phyloP scores from a whole-genome alignment of 2,329 filamentous ascomycete genomes.

The Knufia petricola region DNA sequence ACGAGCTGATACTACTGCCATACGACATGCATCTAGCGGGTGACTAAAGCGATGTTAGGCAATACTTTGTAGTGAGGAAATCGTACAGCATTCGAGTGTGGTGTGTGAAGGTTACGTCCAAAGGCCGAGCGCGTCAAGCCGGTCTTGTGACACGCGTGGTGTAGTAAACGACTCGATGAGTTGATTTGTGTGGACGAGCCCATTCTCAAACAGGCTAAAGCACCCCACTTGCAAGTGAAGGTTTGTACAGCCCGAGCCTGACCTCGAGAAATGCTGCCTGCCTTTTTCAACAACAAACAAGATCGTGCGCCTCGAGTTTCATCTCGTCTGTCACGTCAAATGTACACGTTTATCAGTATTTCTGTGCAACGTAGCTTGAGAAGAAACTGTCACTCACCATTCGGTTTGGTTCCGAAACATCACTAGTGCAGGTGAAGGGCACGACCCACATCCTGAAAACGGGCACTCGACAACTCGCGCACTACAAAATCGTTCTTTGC shows the following conservation, averaged over 20 bases:
- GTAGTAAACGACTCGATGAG: neutral
- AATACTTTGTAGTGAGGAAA: neutral
- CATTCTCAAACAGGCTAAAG: neutral
- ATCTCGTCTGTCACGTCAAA: neutral
- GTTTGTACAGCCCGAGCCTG: constrained; percentile 4
- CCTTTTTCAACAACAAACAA: neutral
- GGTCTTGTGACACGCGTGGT: neutral
- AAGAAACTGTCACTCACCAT: neutral
- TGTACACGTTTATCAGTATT: neutral
- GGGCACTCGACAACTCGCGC: no score
- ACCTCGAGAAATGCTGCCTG: constrained; percentile 7
- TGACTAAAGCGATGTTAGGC: neutral
- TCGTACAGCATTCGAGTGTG: neutral
- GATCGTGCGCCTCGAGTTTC: neutral
- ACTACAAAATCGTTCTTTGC: neutral
- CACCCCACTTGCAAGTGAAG: constrained; percentile 8
- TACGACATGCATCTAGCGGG: constrained; percentile 2
- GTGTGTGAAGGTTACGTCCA: neutral
- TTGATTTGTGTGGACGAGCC: neutral
- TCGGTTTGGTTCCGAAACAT: no score
- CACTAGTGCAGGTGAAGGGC: no score
- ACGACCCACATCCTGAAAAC: no score
- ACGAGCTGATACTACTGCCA: constrained; percentile 7
- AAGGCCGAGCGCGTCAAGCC: neutral
- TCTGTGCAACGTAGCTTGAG: neutral